Conservation (phyloP, 1,284 basidiomycete species). For the Spongiforma sp. region DNA sequence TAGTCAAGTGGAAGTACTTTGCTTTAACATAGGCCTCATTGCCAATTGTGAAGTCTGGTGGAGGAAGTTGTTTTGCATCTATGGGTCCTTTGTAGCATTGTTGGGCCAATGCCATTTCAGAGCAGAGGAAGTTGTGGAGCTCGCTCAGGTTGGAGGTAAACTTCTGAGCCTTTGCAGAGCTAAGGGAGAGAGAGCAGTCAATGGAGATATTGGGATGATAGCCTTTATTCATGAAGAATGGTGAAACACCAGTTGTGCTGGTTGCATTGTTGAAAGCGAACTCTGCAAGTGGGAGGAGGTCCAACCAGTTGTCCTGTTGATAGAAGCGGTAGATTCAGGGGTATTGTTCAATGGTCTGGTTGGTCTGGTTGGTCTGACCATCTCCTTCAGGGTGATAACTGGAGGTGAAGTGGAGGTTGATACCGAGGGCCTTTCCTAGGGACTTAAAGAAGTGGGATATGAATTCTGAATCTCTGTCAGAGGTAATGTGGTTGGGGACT, state of each 20-base stretch:
- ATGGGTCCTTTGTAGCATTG: not conserved
- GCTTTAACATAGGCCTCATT: conserved; percentile 8
- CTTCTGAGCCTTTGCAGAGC: not conserved
- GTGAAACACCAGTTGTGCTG: not conserved
- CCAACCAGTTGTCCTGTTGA: not conserved
- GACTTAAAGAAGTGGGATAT: too few species aligned
- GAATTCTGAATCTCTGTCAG: too few species aligned
- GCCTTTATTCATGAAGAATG: not conserved
- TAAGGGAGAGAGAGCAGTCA: not conserved
- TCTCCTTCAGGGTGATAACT: not conserved
- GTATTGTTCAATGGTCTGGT: not conserved
- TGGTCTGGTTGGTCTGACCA: not conserved
- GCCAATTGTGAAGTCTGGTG: conserved; percentile 1
- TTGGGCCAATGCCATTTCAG: not conserved
- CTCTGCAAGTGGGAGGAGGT: not conserved
- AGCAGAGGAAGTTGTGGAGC: not conserved
- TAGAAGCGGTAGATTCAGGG: not conserved
- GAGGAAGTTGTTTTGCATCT: not conserved
- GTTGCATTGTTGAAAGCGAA: not conserved
- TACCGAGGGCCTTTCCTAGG: not conserved
- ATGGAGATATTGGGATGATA: not conserved
- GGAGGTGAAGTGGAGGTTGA: not conserved
- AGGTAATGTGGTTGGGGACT: too few species aligned
- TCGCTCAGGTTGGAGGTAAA: not conserved
- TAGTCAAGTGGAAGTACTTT: conserved; percentile 2